phyloP scores from a whole-genome alignment of 805 yeast genomes.

The Kuraishia borneana region DNA sequence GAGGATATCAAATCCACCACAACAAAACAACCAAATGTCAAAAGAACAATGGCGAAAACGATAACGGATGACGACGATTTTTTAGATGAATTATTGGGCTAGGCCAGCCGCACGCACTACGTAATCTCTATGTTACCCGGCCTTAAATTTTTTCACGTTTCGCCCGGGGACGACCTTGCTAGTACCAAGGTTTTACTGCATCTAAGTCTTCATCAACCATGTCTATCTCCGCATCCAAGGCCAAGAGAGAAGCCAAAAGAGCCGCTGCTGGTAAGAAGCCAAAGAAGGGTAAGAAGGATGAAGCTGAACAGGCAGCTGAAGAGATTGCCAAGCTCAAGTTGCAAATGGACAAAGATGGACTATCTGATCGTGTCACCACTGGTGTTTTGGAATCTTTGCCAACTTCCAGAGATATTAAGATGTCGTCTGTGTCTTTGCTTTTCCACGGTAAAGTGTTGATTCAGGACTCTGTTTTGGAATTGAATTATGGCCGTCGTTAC shows the following conservation, averaged over 20 bases:
- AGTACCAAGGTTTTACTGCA: background rate
- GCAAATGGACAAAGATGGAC: conserved; percentile 88
- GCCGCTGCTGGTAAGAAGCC: conserved; percentile 69
- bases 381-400: conserved; percentile 87
- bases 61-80: conserved; percentile 8
- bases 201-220: conserved; percentile 7
- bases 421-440: conserved; percentile 79
- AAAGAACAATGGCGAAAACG: no score
- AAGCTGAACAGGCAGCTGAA: conserved; percentile 51
- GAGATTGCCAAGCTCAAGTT: conserved; percentile 79
- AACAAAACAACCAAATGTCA: background rate
- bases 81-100: conserved; percentile 9
- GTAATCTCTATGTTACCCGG: background rate
- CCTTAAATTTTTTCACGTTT: background rate
- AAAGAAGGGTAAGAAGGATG: conserved; percentile 53
- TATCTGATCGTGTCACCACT: conserved; percentile 94
- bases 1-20: background rate
- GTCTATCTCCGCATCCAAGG: conserved; percentile 83
- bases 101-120: background rate
- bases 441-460: conserved; percentile 97
- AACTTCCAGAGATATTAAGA: conserved; percentile 89
- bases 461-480: conserved; percentile 85
- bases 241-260: conserved; percentile 96
- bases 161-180: background rate
- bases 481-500: conserved; percentile 95